A percentile compares a stretch with the other conserved stretches of the same genome.
Evolutionary conservation across 2,329 filamentous ascomycete species (phyloP).

Genomic region (Knufia fluminis): DNA sequence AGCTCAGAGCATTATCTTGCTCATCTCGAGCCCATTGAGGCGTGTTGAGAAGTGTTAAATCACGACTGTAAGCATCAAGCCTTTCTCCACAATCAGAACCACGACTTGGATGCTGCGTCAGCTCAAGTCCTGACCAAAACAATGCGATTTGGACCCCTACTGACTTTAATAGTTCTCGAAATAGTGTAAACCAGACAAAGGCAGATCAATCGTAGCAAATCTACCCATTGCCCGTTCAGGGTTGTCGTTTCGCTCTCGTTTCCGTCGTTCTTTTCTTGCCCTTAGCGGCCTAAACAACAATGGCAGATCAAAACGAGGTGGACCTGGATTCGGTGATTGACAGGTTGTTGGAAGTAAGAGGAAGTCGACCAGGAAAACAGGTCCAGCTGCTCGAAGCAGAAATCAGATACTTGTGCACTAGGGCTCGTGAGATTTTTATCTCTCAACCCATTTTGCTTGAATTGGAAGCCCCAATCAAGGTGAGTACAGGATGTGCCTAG

Average conservation of each 20-base stretch:
- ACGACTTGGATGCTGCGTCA: background rate
- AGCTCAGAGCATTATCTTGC: background rate
- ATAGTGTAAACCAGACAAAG: conserved; percentile 5
- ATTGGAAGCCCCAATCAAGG: conserved; percentile 98
- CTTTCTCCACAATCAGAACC: conserved; percentile 2
- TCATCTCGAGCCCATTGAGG: conserved; percentile 1
- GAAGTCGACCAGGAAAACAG: conserved; percentile 95
- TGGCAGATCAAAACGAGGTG: conserved; percentile 78
- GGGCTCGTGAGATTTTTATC: conserved; percentile 98
- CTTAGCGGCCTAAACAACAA: conserved; percentile 34
- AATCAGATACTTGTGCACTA: conserved; percentile 95
- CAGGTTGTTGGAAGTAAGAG: conserved; percentile 90
- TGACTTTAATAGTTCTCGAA: conserved; percentile 1
- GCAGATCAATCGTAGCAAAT: conserved; percentile 1
- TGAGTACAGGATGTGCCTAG: conserved; percentile 35
- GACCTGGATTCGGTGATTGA: conserved; percentile 99
- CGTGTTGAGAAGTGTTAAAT: background rate
- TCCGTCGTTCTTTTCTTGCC: conserved; percentile 14
- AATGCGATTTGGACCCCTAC: background rate
- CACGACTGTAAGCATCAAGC: conserved; percentile 10
- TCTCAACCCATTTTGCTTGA: conserved; percentile 96
- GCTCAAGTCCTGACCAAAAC: background rate
- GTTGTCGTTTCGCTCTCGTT: conserved; percentile 17
- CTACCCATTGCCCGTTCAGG: conserved; percentile 16
- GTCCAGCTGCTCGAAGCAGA: conserved; percentile 93